A percentile compares a stretch with the other conserved stretches of the same genome.
Conservation (phyloP, 768 basidiomycete species). For the Leccinum rimulosum region DNA sequence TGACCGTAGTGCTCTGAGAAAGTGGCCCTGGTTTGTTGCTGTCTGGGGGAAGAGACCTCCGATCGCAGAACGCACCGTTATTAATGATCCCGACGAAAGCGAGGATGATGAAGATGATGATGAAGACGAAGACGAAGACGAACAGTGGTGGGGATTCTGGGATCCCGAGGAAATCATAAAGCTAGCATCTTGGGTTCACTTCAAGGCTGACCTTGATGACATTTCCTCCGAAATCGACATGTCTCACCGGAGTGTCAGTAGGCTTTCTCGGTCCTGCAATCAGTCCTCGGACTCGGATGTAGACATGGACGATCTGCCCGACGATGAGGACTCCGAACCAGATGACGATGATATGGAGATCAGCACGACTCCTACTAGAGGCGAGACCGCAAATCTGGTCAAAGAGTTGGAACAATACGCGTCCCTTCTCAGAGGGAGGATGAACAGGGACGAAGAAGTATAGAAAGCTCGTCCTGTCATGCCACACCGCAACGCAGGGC, state of each 20-base stretch:
- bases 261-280: constrained; percentile 1
- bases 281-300: constrained; percentile 12
- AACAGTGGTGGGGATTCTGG: constrained; percentile 78
- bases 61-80: constrained; percentile 23
- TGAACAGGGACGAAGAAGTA: constrained; percentile 31
- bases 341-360: constrained; percentile 3
- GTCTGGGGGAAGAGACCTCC: constrained; percentile 64
- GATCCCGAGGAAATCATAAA: constrained; percentile 62
- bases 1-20: constrained; percentile 49
- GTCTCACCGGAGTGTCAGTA: neutral
- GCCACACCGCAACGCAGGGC: constrained; percentile 8
- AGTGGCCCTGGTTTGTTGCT: constrained; percentile 78
- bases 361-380: constrained; percentile 20
- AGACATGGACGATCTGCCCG: constrained; percentile 19
- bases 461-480: constrained; percentile 8
- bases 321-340: constrained; percentile 4
- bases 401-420: constrained; percentile 59
- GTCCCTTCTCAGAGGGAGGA: constrained; percentile 57
- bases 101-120: constrained; percentile 22
- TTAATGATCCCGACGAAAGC: constrained; percentile 24
- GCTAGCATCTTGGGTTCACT: constrained; percentile 62
- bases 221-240: constrained; percentile 9
- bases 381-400: constrained; percentile 46
- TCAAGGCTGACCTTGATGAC: constrained; percentile 43
- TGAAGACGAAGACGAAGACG: constrained; percentile 35